Conservation (phyloP, 2,329 filamentous ascomycete species). For the Leptographium radiaticola region DNA sequence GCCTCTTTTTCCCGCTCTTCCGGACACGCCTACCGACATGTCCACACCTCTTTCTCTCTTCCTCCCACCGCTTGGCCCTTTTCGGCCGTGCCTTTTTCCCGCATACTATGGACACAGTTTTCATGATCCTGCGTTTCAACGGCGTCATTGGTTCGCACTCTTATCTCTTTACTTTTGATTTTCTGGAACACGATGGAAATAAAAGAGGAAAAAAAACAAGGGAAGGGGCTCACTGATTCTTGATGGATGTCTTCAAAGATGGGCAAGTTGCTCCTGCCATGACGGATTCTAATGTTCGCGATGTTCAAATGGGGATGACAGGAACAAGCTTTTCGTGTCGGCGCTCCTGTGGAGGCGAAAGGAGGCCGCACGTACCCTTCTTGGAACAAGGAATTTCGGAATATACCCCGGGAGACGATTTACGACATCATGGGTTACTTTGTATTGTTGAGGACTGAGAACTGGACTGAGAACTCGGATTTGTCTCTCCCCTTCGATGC, state of each 20-base stretch:
- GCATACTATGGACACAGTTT: slow-evolving; percentile 9
- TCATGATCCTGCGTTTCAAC: slow-evolving; percentile 10
- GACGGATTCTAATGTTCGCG: slow-evolving; percentile 2
- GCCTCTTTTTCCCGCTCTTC: background rate
- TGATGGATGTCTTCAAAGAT: slow-evolving; percentile 3
- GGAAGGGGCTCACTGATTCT: slow-evolving; percentile 6
- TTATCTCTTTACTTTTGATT: slow-evolving; percentile 15
- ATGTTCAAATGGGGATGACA: slow-evolving; percentile 5
- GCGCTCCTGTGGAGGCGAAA: slow-evolving; percentile 3
- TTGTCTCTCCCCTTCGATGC: slow-evolving; percentile 1
- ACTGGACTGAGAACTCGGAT: background rate
- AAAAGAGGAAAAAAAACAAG: slow-evolving; percentile 8
- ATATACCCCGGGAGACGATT: slow-evolving; percentile 13
- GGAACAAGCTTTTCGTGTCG: slow-evolving; percentile 2
- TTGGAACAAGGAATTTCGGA: slow-evolving; percentile 11
- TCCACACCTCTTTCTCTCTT: background rate
- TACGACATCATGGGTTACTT: slow-evolving; percentile 11
- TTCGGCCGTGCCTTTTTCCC: slow-evolving; percentile 1
- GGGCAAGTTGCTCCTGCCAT: background rate
- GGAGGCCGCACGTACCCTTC: slow-evolving; percentile 1
- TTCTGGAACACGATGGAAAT: slow-evolving; percentile 15
- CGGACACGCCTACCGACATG: background rate
- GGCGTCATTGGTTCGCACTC: slow-evolving; percentile 16
- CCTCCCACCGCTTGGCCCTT: background rate
- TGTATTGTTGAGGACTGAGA: slow-evolving; percentile 6